Evolutionary conservation across 2,329 filamentous ascomycete species (phyloP).

Genomic region (Apiospora koreana): DNA sequence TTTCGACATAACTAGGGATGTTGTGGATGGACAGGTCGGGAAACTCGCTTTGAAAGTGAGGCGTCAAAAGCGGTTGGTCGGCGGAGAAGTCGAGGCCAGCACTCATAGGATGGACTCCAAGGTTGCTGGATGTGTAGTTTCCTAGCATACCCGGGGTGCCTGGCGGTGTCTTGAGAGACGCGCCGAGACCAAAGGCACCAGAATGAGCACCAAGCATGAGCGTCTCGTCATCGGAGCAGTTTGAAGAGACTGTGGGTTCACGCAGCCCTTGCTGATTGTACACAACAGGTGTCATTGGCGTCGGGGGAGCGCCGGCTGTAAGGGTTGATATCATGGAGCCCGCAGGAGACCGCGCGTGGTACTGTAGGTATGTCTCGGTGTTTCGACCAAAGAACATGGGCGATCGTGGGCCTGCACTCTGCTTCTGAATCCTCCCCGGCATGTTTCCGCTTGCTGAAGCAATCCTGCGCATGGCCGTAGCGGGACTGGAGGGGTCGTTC

Average conservation of each 20-base stretch:
- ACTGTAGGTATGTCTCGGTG: constrained; percentile 45
- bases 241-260: constrained; percentile 42
- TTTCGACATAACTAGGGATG: constrained; percentile 48
- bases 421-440: constrained; percentile 44
- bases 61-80: constrained; percentile 52
- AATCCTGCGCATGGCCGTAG: constrained; percentile 50
- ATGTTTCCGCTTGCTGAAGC: constrained; percentile 50
- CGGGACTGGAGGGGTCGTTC: constrained; percentile 44
- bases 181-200: constrained; percentile 26
- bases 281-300: constrained; percentile 49
- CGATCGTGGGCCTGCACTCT: constrained; percentile 40
- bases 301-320: constrained; percentile 47
- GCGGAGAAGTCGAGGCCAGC: constrained; percentile 32
- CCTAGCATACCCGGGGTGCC: constrained; percentile 51
- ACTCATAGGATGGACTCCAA: constrained; percentile 32
- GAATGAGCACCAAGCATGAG: constrained; percentile 29
- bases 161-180: constrained; percentile 54
- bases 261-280: constrained; percentile 37
- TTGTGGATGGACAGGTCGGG: constrained; percentile 40
- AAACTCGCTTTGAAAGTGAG: constrained; percentile 49
- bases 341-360: constrained; percentile 43
- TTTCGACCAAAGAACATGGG: constrained; percentile 47
- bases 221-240: constrained; percentile 40
- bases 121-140: constrained; percentile 42
- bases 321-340: constrained; percentile 37